phyloP scores from a whole-genome alignment of 225 moss, liverwort and hornwort genomes.

The Pseudoscleropodium purum region DNA sequence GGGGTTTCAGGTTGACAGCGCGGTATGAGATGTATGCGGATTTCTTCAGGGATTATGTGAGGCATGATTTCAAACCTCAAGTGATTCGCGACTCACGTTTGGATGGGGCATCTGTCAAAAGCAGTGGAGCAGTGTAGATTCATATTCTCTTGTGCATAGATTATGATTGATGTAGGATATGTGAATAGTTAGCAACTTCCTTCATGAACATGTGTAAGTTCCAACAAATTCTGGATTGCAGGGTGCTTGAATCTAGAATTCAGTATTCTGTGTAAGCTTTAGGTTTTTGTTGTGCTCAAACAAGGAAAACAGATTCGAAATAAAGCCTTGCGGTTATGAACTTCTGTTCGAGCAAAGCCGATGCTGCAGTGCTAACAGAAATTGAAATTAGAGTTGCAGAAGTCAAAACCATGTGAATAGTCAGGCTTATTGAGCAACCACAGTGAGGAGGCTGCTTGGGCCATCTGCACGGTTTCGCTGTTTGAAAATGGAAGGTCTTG shows the following conservation, averaged over 20 bases:
- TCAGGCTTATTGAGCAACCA: not conserved
- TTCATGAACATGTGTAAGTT: not conserved
- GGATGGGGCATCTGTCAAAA: not conserved
- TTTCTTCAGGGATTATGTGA: constrained; percentile 55
- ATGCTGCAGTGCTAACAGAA: not conserved
- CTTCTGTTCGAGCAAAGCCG: not conserved
- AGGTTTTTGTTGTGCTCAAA: not conserved
- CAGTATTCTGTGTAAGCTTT: not conserved
- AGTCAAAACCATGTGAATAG: not conserved
- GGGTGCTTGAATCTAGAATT: not conserved
- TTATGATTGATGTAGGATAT: not conserved
- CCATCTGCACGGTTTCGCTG: not conserved
- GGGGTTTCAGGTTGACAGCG: constrained; percentile 88
- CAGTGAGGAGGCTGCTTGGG: not conserved
- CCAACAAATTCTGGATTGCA: not conserved
- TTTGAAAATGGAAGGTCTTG: not conserved
- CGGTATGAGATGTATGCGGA: constrained; percentile 81
- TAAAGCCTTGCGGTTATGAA: not conserved
- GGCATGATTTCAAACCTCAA: constrained; percentile 64
- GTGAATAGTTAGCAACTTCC: not conserved
- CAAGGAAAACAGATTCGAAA: not conserved
- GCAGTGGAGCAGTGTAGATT: constrained; percentile 1
- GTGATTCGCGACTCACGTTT: constrained; percentile 61
- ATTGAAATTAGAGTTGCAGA: no score
- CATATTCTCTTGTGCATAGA: not conserved